Base-by-base conservation (phyloP, 768 basidiomycete species). In the Mycena filopes region DNA sequence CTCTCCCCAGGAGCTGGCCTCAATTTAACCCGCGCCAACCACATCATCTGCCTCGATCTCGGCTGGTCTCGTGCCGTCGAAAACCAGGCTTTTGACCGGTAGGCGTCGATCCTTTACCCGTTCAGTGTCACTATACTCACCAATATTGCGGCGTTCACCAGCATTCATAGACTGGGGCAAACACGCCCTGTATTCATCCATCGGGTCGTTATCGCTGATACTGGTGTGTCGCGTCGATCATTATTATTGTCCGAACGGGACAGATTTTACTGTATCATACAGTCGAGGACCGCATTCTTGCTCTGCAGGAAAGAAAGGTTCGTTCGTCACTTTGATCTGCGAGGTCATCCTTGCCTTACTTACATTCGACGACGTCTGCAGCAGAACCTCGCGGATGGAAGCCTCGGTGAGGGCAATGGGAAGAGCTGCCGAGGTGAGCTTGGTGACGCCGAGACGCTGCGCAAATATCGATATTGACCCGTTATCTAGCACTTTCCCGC, bases 81-180 rank as follows among this genome's bases (percentile, higher is more conserved):
- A 13, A 53, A 53, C 33, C 50, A 53, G 21, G 50, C 31, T 11
- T 53, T 33, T 21, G 50, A 53, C 33, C 50, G 50, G 50, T 53
- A 9, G 31, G 29, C n/a, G n/a, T n/a, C 7, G 12, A 33, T 53
- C 38, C 31, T 36, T 33, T 33, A 12, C 31, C 31, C 7, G 31
- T 33, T 33, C 5, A 6, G 31, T 12, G 5, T 6, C 31, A 33
- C 31, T n/a, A 33, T 12, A 12, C 31, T 33, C 12, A 33, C 31
- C 31, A 5, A 33, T 5, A 33, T 6, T 33, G 7, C 12, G n/a
- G n/a, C 31, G 31, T 33, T 33, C 31, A 21, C 33, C 28, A 53
- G 50, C 6, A 31, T 53, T 4, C 50, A 53, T 33, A 31, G 50
- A 36, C 21, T 20, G 31, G 50, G 50, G 20, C 50, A 53, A 36